These are phyloP conservation scores for Diplodia mutila DNA, from an alignment of 2,329 filamentous ascomycete genomes.

Conservation along the genomic window DNA sequence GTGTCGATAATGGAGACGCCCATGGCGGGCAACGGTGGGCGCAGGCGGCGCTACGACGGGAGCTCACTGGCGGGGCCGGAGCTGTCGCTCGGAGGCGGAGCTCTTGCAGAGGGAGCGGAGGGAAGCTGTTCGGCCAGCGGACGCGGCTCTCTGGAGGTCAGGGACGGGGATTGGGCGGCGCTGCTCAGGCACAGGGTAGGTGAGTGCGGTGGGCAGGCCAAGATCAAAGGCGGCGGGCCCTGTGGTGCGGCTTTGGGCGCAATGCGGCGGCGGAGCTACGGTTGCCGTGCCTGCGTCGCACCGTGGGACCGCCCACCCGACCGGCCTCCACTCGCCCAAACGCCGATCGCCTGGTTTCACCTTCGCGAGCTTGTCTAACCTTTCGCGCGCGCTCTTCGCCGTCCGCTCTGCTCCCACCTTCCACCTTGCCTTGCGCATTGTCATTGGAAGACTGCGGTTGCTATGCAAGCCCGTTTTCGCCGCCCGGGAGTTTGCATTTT, in stretches of 20 bases:
- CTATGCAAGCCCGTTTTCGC: slow-evolving; percentile 28
- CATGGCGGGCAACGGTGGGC: slow-evolving; percentile 59
- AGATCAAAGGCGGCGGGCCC: slow-evolving; percentile 20
- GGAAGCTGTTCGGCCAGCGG: slow-evolving; percentile 10
- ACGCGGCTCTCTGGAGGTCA: background rate
- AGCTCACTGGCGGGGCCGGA: slow-evolving; percentile 11
- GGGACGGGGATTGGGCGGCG: slow-evolving; percentile 15
- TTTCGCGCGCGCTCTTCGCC: background rate
- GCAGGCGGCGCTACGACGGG: slow-evolving; percentile 11
- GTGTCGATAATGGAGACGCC: slow-evolving; percentile 81
- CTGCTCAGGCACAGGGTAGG: slow-evolving; percentile 20
- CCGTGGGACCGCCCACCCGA: background rate
- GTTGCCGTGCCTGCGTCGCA: background rate
- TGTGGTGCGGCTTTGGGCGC: slow-evolving; percentile 18
- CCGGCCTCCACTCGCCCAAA: slow-evolving; percentile 19
- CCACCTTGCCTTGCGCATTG: background rate
- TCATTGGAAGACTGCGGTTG: background rate
- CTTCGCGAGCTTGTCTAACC: too few relatives aligned
- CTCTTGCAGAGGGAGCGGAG: background rate
- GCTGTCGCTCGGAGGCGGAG: background rate
- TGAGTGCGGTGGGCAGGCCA: slow-evolving; percentile 15
- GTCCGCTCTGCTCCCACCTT: background rate
- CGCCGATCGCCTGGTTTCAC: slow-evolving; percentile 7
- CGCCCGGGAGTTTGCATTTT: slow-evolving; percentile 44
- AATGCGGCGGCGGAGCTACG: background rate